phyloP scores from a whole-genome alignment of 495 filamentous ascomycete genomes.

The Neurospora sp. region DNA sequence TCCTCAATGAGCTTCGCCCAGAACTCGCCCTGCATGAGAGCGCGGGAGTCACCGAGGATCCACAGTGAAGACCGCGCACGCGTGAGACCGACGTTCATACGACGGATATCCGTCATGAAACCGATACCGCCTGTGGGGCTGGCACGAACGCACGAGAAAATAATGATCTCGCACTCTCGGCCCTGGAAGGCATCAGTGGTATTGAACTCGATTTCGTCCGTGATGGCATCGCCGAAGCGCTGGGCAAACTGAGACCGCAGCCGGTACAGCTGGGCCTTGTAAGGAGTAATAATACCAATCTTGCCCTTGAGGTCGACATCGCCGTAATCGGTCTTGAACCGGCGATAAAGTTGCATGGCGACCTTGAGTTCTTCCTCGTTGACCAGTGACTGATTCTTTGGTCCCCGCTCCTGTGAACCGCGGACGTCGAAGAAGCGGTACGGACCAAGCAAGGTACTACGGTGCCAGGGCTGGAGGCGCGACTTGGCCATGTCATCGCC shows the following conservation, averaged over 20 bases:
- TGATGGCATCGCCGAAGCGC: slow-evolving; percentile 63
- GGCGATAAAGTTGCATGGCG: slow-evolving; percentile 72
- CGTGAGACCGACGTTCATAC: slow-evolving; percentile 98
- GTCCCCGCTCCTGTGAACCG: slow-evolving; percentile 69
- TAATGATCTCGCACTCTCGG: slow-evolving; percentile 92
- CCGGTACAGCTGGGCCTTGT: slow-evolving; percentile 83
- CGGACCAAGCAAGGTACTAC: slow-evolving; percentile 67
- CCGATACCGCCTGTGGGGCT: slow-evolving; percentile 83
- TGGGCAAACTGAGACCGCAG: slow-evolving; percentile 61
- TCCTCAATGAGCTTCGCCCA: slow-evolving; percentile 81
- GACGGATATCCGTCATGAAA: slow-evolving; percentile 94
- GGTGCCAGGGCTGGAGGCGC: slow-evolving; percentile 75
- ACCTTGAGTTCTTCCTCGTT: slow-evolving; percentile 79
- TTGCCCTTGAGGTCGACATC: slow-evolving; percentile 64
- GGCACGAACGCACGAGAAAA: slow-evolving; percentile 95
- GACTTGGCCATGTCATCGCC: slow-evolving; percentile 70
- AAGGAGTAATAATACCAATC: slow-evolving; percentile 94
- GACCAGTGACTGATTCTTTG: slow-evolving; percentile 76
- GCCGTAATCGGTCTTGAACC: slow-evolving; percentile 62
- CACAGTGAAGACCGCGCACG: slow-evolving; percentile 92
- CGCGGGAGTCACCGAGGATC: slow-evolving; percentile 85
- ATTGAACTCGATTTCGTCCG: slow-evolving; percentile 83
- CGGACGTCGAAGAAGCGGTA: slow-evolving; percentile 98
- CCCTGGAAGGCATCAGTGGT: slow-evolving; percentile 98
- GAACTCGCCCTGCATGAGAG: slow-evolving; percentile 76